phyloP scores from a whole-genome alignment of 257 asterid species.

The Fraxinus cuspidata region DNA sequence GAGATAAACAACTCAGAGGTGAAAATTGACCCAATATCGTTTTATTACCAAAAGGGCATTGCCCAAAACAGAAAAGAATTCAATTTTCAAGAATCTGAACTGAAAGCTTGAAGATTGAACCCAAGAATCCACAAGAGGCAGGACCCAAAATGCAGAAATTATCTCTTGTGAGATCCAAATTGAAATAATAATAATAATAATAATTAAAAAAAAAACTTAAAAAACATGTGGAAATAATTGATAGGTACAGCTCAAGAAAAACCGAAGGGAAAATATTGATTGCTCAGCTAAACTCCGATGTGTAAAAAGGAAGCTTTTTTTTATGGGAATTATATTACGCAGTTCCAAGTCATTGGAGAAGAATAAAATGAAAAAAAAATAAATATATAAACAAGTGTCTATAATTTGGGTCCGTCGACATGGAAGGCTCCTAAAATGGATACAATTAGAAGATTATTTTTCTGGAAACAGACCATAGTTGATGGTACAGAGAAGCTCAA shows the following conservation, averaged over 20 bases:
- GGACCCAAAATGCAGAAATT: conserved; percentile 27
- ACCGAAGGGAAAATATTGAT: conserved; percentile 39
- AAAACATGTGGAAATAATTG: conserved; percentile 19
- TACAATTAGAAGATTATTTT: conserved; percentile 20
- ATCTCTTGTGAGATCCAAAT: conserved; percentile 29
- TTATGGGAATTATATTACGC: conserved; percentile 27
- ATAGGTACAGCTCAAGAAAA: conserved; percentile 39
- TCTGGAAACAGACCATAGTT: conserved; percentile 12
- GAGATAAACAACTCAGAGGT: conserved; percentile 2
- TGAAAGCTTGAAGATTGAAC: conserved; percentile 25
- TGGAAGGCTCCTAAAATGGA: conserved; percentile 38
- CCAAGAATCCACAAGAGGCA: conserved; percentile 23
- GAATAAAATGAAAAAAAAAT: neutral
- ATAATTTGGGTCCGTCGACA: conserved; percentile 38
- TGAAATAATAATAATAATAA: conserved; percentile 20
- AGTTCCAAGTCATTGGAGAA: conserved; percentile 14
- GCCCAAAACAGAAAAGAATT: conserved; percentile 14
- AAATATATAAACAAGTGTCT: conserved; percentile 32
- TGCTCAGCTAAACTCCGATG: conserved; percentile 43
- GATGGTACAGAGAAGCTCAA: conserved; percentile 25
- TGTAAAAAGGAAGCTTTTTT: conserved; percentile 38
- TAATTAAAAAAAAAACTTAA: too few species aligned
- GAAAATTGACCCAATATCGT: conserved; percentile 25
- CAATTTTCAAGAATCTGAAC: conserved; percentile 19
- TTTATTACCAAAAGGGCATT: conserved; percentile 20